Evolutionary conservation across 768 basidiomycete genomes (phyloP).

Genomic region (Trametes gibbosa): DNA sequence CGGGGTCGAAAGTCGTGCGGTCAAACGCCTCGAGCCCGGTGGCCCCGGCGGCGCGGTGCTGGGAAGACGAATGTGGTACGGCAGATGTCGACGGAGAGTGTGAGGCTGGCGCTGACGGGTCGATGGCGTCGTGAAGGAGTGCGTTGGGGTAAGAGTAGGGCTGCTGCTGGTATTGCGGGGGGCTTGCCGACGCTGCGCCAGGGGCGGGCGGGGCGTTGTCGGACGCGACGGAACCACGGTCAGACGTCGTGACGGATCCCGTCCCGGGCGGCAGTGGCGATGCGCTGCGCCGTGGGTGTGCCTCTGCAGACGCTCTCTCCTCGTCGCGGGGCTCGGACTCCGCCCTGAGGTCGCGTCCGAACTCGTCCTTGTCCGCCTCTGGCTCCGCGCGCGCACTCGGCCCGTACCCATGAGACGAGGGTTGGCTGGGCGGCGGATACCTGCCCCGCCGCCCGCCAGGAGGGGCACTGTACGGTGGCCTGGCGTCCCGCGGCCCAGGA

Average conservation of each 20-base stretch:
- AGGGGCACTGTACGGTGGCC: conserved; percentile 59
- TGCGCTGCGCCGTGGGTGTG: conserved; percentile 1
- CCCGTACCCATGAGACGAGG: conserved; percentile 19
- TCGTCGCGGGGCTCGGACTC: conserved; percentile 40
- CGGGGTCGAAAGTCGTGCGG: conserved; percentile 69
- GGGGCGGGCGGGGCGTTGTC: background rate
- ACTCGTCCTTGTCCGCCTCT: conserved; percentile 70
- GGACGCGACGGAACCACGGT: conserved; percentile 9
- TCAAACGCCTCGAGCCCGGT: conserved; percentile 67
- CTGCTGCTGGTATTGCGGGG: background rate
- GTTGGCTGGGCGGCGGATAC: background rate
- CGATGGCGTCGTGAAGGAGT: background rate
- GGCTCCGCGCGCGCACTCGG: conserved; percentile 19
- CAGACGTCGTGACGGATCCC: conserved; percentile 8
- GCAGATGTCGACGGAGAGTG: conserved; percentile 10
- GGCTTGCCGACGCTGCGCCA: background rate
- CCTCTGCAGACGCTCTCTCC: conserved; percentile 5
- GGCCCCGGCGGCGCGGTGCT: background rate
- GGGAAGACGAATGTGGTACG: background rate
- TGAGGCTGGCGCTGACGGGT: background rate
- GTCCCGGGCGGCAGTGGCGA: conserved; percentile 12
- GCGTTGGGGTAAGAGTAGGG: background rate
- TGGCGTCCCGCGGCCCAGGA: conserved; percentile 40
- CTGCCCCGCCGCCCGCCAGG: conserved; percentile 19
- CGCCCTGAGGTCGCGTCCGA: conserved; percentile 76